A percentile compares a stretch with the other conserved stretches of the same genome.
Evolutionary conservation across 768 basidiomycete species (phyloP).

Genomic region (Collybia sordida): DNA sequence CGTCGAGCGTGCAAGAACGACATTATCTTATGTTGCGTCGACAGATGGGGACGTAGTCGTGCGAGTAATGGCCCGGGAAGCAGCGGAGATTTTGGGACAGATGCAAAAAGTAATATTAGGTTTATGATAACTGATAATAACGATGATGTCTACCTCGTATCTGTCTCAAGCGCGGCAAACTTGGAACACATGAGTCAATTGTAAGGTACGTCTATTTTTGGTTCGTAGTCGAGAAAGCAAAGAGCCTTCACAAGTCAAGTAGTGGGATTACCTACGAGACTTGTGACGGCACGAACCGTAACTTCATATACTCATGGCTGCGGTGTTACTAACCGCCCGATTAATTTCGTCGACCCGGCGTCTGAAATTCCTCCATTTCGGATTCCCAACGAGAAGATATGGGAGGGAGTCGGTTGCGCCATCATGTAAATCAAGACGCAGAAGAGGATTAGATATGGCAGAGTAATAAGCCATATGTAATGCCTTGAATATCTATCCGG

Average conservation of each 20-base stretch:
- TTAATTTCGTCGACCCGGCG: conserved; percentile 75
- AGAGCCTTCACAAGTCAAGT: conserved; percentile 17
- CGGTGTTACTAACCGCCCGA: conserved; percentile 47
- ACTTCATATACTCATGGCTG: conserved; percentile 7
- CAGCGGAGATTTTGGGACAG: conserved; percentile 51
- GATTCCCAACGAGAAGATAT: conserved; percentile 57
- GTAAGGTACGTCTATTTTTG: conserved; percentile 61
- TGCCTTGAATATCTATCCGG: conserved; percentile 77
- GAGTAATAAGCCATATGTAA: conserved; percentile 86
- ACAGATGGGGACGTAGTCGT: conserved; percentile 75
- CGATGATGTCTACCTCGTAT: conserved; percentile 75
- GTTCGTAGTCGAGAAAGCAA: conserved; percentile 34
- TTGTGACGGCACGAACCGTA: conserved; percentile 16
- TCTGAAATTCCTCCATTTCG: conserved; percentile 71
- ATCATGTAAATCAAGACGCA: conserved; percentile 55
- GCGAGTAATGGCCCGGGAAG: conserved; percentile 76
- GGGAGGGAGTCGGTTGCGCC: conserved; percentile 54
- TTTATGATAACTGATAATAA: conserved; percentile 20
- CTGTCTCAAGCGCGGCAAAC: conserved; percentile 80
- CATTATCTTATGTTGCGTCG: conserved; percentile 65
- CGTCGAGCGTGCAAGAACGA: conserved; percentile 52
- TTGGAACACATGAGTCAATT: conserved; percentile 81
- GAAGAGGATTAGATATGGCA: conserved; percentile 84
- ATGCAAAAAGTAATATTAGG: conserved; percentile 47
- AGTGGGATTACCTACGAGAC: conserved; percentile 13